These are phyloP conservation scores for Sporothrix euskadiensis DNA, from an alignment of 2,329 filamentous ascomycete genomes.

Conservation along the genomic window DNA sequence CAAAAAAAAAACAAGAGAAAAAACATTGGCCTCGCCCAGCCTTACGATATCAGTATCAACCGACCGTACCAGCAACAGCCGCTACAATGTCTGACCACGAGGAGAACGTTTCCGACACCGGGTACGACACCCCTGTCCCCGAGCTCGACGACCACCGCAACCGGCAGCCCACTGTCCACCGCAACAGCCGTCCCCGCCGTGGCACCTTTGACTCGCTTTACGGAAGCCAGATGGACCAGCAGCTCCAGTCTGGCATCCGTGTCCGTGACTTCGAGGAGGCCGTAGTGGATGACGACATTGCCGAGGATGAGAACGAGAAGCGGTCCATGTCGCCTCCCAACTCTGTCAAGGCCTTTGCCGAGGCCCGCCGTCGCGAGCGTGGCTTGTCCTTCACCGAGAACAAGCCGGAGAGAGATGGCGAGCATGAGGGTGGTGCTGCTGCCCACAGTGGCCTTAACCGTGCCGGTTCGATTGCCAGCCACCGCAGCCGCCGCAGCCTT, in stretches of 20 bases:
- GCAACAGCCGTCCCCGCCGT: constrained; percentile 61
- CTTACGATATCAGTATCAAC: neutral
- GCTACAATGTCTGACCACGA: constrained; percentile 65
- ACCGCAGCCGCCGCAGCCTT: constrained; percentile 54
- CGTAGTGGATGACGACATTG: constrained; percentile 72
- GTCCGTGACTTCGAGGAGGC: constrained; percentile 86
- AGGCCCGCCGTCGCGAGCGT: constrained; percentile 81
- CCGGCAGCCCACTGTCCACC: constrained; percentile 62
- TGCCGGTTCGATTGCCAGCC: constrained; percentile 66
- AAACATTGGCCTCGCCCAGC: neutral
- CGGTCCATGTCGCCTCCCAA: constrained; percentile 86
- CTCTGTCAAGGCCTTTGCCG: constrained; percentile 95
- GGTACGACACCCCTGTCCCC: constrained; percentile 72
- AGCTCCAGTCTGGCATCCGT: constrained; percentile 44
- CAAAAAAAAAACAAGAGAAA: neutral
- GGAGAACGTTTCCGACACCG: constrained; percentile 59
- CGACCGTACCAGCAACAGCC: constrained; percentile 1
- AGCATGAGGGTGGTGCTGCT: constrained; percentile 51
- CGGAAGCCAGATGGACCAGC: constrained; percentile 41
- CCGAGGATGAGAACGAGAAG: constrained; percentile 50
- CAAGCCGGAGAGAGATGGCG: constrained; percentile 39
- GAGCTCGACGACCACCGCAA: constrained; percentile 86
- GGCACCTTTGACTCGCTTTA: constrained; percentile 74
- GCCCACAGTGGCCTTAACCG: constrained; percentile 55
- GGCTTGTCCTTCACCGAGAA: constrained; percentile 60